Percentiles rank a stretch among this genome's conserved stretches.
Evolutionary conservation across 176 grass and related monocot species (phyloP).

Genomic region (Eragrostis curvula): DNA sequence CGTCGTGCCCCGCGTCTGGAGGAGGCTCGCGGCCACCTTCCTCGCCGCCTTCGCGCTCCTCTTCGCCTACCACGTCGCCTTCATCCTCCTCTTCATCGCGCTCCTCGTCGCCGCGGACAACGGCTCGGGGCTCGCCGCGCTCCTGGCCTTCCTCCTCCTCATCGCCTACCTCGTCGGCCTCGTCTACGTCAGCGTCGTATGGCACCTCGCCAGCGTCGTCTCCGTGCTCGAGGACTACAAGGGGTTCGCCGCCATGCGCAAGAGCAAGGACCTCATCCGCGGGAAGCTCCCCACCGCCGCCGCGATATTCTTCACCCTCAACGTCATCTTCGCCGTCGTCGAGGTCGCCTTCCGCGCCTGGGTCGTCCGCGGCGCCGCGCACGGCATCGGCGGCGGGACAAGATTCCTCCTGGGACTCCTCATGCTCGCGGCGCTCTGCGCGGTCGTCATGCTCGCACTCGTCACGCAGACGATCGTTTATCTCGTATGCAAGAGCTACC

Average conservation of each 20-base stretch:
- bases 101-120: constrained; percentile 49
- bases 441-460: constrained; percentile 73
- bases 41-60: constrained; percentile 84
- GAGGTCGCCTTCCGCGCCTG: constrained; percentile 60
- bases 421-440: constrained; percentile 56
- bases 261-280: constrained; percentile 63
- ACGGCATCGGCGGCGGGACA: neutral
- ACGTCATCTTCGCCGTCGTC: constrained; percentile 60
- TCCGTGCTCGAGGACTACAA: constrained; percentile 88
- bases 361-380: constrained; percentile 42
- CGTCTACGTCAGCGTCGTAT: constrained; percentile 81
- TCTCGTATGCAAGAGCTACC: constrained; percentile 93
- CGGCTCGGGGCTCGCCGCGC: constrained; percentile 40
- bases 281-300: constrained; percentile 58
- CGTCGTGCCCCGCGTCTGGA: constrained; percentile 93
- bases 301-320: constrained; percentile 62
- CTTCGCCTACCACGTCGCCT: constrained; percentile 63
- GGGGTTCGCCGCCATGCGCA: constrained; percentile 83
- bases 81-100: constrained; percentile 35
- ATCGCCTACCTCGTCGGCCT: constrained; percentile 53
- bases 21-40: constrained; percentile 79
- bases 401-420: constrained; percentile 39
- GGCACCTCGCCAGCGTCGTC: constrained; percentile 91
- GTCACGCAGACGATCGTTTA: constrained; percentile 84
- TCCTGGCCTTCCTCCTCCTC: constrained; percentile 41